Evolutionary conservation across 768 basidiomycete genomes (phyloP).

Genomic region (Baorangia bicolor): DNA sequence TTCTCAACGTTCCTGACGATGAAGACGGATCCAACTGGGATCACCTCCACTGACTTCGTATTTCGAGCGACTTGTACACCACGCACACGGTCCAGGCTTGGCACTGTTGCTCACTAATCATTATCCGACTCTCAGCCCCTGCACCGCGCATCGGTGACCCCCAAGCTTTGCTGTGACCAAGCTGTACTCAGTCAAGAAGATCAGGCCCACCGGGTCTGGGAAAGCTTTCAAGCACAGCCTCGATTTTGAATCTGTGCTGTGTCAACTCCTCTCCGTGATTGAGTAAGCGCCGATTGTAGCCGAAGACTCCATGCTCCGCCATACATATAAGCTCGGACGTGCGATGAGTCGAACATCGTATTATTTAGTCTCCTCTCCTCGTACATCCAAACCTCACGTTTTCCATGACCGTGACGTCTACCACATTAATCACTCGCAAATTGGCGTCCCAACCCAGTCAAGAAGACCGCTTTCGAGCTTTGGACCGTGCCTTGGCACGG

Average conservation of each 20-base stretch:
- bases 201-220: too few species aligned
- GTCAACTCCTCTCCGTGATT: too few species aligned
- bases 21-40: not conserved
- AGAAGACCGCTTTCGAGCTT: conserved; percentile 30
- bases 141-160: too few species aligned
- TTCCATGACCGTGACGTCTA: conserved; percentile 26
- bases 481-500: conserved; percentile 33
- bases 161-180: too few species aligned
- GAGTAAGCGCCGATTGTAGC: too few species aligned
- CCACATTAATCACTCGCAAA: conserved; percentile 22
- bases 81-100: too few species aligned
- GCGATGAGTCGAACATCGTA: not conserved
- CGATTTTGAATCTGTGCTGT: too few species aligned
- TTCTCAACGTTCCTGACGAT: not conserved
- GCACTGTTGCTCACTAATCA: too few species aligned
- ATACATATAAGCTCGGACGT: not conserved
- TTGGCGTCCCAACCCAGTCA: conserved; percentile 23
- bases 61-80: conserved; percentile 4
- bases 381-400: not conserved
- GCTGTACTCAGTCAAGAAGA: too few species aligned
- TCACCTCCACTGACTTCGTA: not conserved
- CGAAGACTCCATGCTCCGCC: too few species aligned
- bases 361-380: not conserved
- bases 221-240: too few species aligned
- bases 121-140: too few species aligned